phyloP scores from a whole-genome alignment of 768 basidiomycete species.

The Cystoderma amianthinum region DNA sequence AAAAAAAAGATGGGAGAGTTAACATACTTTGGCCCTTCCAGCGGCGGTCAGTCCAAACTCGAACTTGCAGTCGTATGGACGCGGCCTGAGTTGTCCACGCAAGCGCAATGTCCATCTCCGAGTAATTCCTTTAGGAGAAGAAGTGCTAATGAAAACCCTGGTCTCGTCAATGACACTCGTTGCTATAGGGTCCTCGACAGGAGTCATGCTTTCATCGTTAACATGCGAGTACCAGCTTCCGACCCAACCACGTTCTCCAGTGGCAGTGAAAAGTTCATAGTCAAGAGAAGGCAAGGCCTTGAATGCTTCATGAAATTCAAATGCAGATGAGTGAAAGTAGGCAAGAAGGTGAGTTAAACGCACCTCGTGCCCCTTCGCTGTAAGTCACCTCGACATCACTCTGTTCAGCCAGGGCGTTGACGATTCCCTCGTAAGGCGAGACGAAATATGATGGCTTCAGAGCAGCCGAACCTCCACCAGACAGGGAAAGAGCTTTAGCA shows the following conservation, averaged over 20 bases:
- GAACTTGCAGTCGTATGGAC: slow-evolving; percentile 48
- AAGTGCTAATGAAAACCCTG: slow-evolving; percentile 53
- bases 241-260: slow-evolving; percentile 62
- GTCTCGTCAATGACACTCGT: slow-evolving; percentile 53
- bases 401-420: slow-evolving; percentile 39
- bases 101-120: slow-evolving; percentile 56
- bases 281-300: slow-evolving; percentile 64
- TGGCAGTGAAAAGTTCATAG: slow-evolving; percentile 51
- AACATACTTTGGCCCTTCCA: slow-evolving; percentile 59
- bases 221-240: slow-evolving; percentile 56
- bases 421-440: slow-evolving; percentile 73
- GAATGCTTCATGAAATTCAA: slow-evolving; percentile 34
- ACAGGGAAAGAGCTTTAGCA: slow-evolving; percentile 53
- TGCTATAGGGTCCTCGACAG: slow-evolving; percentile 33
- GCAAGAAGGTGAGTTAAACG: slow-evolving; percentile 8
- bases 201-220: slow-evolving; percentile 47
- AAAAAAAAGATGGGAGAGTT: not conserved
- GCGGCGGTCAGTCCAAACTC: slow-evolving; percentile 67
- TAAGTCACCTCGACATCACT: slow-evolving; percentile 51
- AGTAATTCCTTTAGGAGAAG: slow-evolving; percentile 51
- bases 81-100: slow-evolving; percentile 52
- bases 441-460: slow-evolving; percentile 72
- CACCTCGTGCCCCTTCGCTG: slow-evolving; percentile 65
- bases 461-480: slow-evolving; percentile 68
- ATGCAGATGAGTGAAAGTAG: not conserved